A percentile compares a stretch with the other conserved stretches of the same genome.
These are phyloP conservation scores for Pseudozyma hubeiensis DNA, from an alignment of 1,284 basidiomycete species.

Conservation along the genomic window DNA sequence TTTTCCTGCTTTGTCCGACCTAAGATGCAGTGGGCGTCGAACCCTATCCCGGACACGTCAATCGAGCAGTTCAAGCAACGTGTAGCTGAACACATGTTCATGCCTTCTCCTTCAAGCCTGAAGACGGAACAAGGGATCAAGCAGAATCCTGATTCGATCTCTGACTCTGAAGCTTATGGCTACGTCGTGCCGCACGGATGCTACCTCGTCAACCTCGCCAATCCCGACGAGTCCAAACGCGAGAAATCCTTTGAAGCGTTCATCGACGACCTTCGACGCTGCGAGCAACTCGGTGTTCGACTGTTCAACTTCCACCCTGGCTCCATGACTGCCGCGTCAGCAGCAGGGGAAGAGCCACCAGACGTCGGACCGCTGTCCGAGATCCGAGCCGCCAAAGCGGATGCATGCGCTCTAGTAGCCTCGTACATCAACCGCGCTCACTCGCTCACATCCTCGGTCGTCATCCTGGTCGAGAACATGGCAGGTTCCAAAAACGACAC, in stretches of 20 bases:
- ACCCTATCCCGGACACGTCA: constrained; percentile 73
- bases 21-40: constrained; percentile 81
- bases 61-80: constrained; percentile 67
- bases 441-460: constrained; percentile 75
- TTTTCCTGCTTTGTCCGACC: constrained; percentile 87
- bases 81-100: constrained; percentile 17
- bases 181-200: constrained; percentile 83
- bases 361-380: constrained; percentile 72
- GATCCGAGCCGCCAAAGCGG: constrained; percentile 73
- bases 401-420: constrained; percentile 78
- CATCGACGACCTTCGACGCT: constrained; percentile 83
- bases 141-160: background rate
- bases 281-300: constrained; percentile 79
- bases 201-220: constrained; percentile 86
- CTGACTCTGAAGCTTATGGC: constrained; percentile 7
- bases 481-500: constrained; percentile 76
- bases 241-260: constrained; percentile 84
- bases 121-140: constrained; percentile 6
- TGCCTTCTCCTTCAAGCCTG: background rate
- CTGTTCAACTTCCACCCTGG: constrained; percentile 85
- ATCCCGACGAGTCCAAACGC: constrained; percentile 82
- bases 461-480: constrained; percentile 86
- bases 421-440: constrained; percentile 82
- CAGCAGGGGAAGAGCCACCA: background rate
- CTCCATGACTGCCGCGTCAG: constrained; percentile 31